These are phyloP conservation scores for Platanus orientalis DNA, from an alignment of 164 flowering plant genomes.

Conservation along the genomic window DNA sequence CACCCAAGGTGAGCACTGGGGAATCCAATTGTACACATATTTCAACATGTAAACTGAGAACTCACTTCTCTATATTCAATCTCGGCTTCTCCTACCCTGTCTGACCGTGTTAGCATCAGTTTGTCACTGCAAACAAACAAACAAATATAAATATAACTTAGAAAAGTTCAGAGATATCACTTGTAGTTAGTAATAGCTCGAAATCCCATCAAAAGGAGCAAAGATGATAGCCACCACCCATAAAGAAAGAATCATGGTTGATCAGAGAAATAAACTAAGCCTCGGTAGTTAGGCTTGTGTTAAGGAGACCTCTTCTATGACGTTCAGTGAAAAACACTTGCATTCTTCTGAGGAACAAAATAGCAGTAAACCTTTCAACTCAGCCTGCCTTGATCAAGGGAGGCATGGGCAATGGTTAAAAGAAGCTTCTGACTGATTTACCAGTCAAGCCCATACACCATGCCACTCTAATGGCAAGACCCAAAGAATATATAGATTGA, in stretches of 20 bases:
- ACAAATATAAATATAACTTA: background rate
- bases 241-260: background rate
- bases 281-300: too few species aligned
- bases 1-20: background rate
- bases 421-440: too few species aligned
- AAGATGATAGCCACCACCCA: background rate
- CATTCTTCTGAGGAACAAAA: background rate
- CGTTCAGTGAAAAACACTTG: background rate
- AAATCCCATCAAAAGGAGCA: too few species aligned
- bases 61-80: slow-evolving; percentile 68
- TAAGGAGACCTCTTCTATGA: too few species aligned
- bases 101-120: slow-evolving; percentile 77
- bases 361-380: background rate
- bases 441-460: background rate
- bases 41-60: background rate
- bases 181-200: too few species aligned
- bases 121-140: slow-evolving; percentile 74
- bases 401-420: background rate
- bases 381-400: background rate
- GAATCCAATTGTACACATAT: background rate
- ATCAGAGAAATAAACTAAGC: background rate
- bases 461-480: background rate
- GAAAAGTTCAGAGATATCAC: too few species aligned
- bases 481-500: background rate
- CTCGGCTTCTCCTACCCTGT: slow-evolving; percentile 75